A percentile compares a stretch with the other conserved stretches of the same genome.
These are phyloP conservation scores for Lipomyces sp. DNA, from an alignment of 805 yeast genomes.

Conservation along the genomic window DNA sequence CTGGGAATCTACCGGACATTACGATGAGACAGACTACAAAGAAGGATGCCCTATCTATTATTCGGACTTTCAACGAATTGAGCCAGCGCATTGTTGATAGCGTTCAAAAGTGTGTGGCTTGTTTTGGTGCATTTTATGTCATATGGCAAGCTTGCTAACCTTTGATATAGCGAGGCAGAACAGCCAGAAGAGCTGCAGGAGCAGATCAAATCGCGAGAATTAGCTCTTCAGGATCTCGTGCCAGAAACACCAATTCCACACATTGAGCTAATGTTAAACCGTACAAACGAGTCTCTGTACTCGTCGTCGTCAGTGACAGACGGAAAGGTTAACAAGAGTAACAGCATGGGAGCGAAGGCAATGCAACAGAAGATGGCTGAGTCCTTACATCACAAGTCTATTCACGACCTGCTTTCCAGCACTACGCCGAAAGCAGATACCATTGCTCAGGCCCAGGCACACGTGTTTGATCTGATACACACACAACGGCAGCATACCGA, in stretches of 20 bases:
- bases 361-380: neutral
- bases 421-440: conserved; percentile 2
- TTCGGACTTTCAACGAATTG: conserved; percentile 84
- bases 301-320: neutral
- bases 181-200: conserved; percentile 33
- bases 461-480: conserved; percentile 19
- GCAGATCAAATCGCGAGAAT: conserved; percentile 11
- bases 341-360: too few relatives aligned
- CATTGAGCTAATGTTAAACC: conserved; percentile 27
- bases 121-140: conserved; percentile 30
- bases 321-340: neutral
- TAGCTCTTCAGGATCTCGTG: conserved; percentile 22
- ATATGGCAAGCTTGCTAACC: conserved; percentile 30
- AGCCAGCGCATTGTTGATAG: conserved; percentile 70
- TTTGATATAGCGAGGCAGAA: conserved; percentile 19
- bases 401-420: conserved; percentile 5
- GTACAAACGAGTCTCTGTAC: conserved; percentile 1
- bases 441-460: conserved; percentile 13
- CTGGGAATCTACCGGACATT: conserved; percentile 81
- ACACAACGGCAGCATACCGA: conserved; percentile 25
- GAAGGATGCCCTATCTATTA: conserved; percentile 69
- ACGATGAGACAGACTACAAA: conserved; percentile 70
- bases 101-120: conserved; percentile 12
- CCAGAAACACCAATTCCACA: conserved; percentile 4
- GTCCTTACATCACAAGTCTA: conserved; percentile 6